phyloP scores from a whole-genome alignment of 257 asterid genomes.

The Solanum verrucosum region DNA sequence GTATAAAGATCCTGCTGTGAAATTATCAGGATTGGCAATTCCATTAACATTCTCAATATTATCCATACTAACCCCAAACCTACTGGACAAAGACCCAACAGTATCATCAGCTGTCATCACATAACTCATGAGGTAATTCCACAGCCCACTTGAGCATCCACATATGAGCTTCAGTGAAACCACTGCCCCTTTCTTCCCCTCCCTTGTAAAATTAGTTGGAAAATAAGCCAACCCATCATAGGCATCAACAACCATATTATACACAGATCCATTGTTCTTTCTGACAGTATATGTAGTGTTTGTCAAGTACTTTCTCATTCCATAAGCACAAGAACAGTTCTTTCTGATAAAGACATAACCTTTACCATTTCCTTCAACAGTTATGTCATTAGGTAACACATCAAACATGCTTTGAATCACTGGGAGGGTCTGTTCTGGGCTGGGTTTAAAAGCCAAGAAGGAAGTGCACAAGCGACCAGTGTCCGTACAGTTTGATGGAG shows the following conservation, averaged over 20 bases:
- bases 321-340: constrained; percentile 88
- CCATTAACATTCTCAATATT: constrained; percentile 75
- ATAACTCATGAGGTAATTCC: constrained; percentile 96
- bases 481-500: constrained; percentile 79
- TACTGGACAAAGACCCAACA: constrained; percentile 79
- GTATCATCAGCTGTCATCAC: constrained; percentile 85
- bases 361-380: constrained; percentile 70
- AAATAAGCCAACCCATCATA: constrained; percentile 78
- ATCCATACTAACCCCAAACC: constrained; percentile 98
- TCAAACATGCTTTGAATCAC: constrained; percentile 93
- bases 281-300: constrained; percentile 78
- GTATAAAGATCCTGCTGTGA: constrained; percentile 71
- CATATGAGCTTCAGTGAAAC: constrained; percentile 71
- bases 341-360: constrained; percentile 65
- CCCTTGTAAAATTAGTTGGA: constrained; percentile 60
- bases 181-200: constrained; percentile 74
- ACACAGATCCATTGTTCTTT: constrained; percentile 56
- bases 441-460: constrained; percentile 78
- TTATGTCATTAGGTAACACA: constrained; percentile 61
- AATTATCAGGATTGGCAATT: constrained; percentile 75
- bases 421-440: constrained; percentile 38
- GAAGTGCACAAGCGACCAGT: constrained; percentile 69
- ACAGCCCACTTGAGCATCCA: constrained; percentile 92
- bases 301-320: constrained; percentile 45
- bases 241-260: constrained; percentile 54